These are phyloP conservation scores for Xylaria telfairii DNA, from an alignment of 495 filamentous ascomycete species.

Conservation along the genomic window DNA sequence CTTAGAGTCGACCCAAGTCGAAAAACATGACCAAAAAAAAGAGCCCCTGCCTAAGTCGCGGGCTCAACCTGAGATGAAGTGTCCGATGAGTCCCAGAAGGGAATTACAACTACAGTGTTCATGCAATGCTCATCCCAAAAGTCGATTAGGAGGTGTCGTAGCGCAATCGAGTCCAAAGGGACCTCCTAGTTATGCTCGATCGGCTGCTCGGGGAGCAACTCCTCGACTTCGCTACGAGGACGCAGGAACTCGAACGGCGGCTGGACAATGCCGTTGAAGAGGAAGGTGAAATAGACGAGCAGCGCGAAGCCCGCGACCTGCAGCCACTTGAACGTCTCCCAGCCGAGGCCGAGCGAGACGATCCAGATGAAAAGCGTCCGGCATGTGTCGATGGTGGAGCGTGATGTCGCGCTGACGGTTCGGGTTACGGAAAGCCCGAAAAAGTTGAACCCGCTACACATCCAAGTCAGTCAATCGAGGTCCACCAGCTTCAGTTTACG, in stretches of 20 bases:
- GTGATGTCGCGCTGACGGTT: constrained; percentile 84
- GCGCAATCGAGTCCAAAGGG: too few relatives aligned
- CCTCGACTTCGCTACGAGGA: constrained; percentile 64
- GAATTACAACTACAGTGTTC: not conserved
- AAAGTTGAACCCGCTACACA: constrained; percentile 89
- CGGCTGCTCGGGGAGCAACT: constrained; percentile 82
- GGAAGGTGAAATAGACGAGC: constrained; percentile 94
- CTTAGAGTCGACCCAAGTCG: not conserved
- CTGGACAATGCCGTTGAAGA: constrained; percentile 91
- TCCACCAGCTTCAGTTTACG: not conserved
- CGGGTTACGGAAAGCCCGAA: constrained; percentile 94
- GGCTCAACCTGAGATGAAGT: not conserved
- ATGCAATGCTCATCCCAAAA: too few relatives aligned
- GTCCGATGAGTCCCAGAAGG: not conserved
- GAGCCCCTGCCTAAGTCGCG: not conserved
- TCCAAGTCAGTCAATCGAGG: constrained; percentile 4
- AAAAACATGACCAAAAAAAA: not conserved
- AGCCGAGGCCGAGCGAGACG: constrained; percentile 88
- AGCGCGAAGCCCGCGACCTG: constrained; percentile 88
- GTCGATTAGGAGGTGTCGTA: not conserved
- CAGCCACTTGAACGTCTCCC: constrained; percentile 98
- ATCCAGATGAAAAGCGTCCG: constrained; percentile 98
- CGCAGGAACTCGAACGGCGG: constrained; percentile 68
- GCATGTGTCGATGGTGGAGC: constrained; percentile 96
- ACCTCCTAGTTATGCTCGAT: constrained; percentile 71